Evolutionary conservation across 2,329 filamentous ascomycete genomes (phyloP).

Genomic region (Chaetoscypha palmicola): DNA sequence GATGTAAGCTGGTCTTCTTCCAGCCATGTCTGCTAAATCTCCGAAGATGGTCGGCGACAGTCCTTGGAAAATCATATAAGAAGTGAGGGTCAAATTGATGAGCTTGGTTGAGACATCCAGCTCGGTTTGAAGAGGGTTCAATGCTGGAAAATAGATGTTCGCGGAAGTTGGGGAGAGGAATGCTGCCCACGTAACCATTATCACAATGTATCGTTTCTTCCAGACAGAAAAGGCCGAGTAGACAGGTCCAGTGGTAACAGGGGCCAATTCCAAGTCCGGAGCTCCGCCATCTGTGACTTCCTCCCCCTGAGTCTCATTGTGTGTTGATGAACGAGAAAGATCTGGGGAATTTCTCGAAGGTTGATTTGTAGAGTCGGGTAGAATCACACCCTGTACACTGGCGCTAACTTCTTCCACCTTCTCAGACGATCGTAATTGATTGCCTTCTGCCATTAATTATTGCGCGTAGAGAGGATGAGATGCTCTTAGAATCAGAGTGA

Average conservation of each 20-base stretch:
- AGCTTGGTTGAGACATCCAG: conserved; percentile 27
- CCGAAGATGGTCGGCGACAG: conserved; percentile 52
- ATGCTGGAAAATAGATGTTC: conserved; percentile 31
- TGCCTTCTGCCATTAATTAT: conserved; percentile 22
- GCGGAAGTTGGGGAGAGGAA: conserved; percentile 30
- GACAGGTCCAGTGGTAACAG: conserved; percentile 24
- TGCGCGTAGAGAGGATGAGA: conserved; percentile 7
- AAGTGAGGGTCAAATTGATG: conserved; percentile 30
- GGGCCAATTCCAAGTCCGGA: conserved; percentile 28
- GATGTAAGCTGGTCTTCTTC: conserved; percentile 49
- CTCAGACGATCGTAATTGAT: conserved; percentile 15
- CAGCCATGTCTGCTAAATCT: conserved; percentile 48
- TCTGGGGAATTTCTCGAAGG: conserved; percentile 1
- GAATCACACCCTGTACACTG: conserved; percentile 12
- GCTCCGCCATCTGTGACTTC: conserved; percentile 16
- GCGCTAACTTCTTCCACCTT: conserved; percentile 17
- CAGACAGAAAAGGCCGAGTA: conserved; percentile 29
- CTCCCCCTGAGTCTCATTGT: conserved; percentile 13
- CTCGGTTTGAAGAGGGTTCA: conserved; percentile 29
- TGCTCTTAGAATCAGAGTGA: conserved; percentile 10
- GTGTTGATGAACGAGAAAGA: conserved; percentile 4
- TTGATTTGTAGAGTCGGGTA: conserved; percentile 9
- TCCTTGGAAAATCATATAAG: conserved; percentile 47
- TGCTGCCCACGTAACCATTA: conserved; percentile 43
- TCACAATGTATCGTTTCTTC: conserved; percentile 44